These are phyloP conservation scores for Colletotrichum sp. DNA, from an alignment of 2,329 filamentous ascomycete species.

Conservation along the genomic window DNA sequence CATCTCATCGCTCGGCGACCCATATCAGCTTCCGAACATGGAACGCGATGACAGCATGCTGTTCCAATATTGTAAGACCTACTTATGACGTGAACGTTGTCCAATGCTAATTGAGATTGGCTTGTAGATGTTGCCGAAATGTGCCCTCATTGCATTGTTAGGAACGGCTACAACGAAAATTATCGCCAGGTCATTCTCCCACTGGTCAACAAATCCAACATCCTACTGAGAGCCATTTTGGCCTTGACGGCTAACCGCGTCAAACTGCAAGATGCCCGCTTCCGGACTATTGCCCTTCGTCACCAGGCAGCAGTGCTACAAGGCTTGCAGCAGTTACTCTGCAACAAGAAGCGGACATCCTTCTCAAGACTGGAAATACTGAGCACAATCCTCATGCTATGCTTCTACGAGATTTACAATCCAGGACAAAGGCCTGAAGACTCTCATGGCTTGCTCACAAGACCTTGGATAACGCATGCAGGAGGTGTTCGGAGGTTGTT, in stretches of 20 bases:
- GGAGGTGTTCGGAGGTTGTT: background rate
- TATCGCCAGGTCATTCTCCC: background rate
- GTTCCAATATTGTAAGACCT: background rate
- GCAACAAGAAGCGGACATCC: background rate
- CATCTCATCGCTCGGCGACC: background rate
- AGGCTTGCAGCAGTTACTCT: background rate
- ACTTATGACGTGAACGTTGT: background rate
- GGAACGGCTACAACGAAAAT: background rate
- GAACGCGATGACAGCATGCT: background rate
- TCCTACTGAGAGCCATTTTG: background rate
- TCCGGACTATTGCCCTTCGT: background rate
- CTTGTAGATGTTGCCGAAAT: background rate
- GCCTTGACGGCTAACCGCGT: background rate
- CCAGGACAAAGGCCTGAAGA: accelerated
- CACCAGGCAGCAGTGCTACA: background rate
- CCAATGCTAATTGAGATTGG: too few relatives aligned
- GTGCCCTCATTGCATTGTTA: background rate
- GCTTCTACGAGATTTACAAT: background rate
- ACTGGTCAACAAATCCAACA: background rate
- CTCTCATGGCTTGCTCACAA: accelerated
- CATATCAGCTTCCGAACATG: background rate
- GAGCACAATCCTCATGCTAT: background rate
- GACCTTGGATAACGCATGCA: background rate
- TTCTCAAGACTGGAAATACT: background rate
- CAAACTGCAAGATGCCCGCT: background rate